These are phyloP conservation scores for Diaporthe helianthi DNA, from an alignment of 2,329 filamentous ascomycete species.

Conservation along the genomic window DNA sequence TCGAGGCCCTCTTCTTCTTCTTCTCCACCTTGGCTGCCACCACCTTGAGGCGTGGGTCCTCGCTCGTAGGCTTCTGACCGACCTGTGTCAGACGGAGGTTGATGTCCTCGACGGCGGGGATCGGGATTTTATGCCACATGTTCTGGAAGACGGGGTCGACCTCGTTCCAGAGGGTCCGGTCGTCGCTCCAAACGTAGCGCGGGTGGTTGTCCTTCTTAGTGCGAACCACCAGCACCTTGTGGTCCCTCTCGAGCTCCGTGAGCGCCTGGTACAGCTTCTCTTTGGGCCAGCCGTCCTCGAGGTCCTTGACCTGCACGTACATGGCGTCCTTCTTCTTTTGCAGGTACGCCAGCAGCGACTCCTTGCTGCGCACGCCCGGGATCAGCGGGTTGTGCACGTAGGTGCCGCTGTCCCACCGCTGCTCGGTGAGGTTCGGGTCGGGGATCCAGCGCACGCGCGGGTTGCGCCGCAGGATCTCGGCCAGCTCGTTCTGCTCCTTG, in stretches of 20 bases:
- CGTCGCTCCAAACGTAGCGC: constrained; percentile 87
- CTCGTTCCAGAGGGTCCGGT: constrained; percentile 74
- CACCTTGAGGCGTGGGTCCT: constrained; percentile 71
- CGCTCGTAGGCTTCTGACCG: constrained; percentile 84
- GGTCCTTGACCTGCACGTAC: constrained; percentile 83
- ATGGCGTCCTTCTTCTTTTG: constrained; percentile 82
- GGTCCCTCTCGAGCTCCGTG: constrained; percentile 76
- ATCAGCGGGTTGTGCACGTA: constrained; percentile 87
- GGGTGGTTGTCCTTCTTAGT: constrained; percentile 93
- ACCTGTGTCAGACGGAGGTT: constrained; percentile 78
- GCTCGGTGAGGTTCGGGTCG: constrained; percentile 66
- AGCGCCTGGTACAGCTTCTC: constrained; percentile 74
- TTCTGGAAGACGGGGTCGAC: constrained; percentile 84
- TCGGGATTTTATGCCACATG: constrained; percentile 81
- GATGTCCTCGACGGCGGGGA: constrained; percentile 79
- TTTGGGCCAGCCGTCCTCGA: constrained; percentile 94
- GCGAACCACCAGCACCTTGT: constrained; percentile 83
- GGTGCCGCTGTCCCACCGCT: constrained; percentile 72
- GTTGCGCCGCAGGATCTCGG: constrained; percentile 71
- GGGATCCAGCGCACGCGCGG: constrained; percentile 65
- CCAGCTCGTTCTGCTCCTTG: constrained; percentile 68
- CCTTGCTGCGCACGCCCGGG: constrained; percentile 76
- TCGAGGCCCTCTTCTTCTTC: constrained; percentile 71
- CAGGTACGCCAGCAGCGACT: constrained; percentile 80
- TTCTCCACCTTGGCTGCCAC: constrained; percentile 70